Base-by-base conservation (phyloP, 192 early-diverging fungal genomes). In the Thoreauomyces humboldtii region DNA sequence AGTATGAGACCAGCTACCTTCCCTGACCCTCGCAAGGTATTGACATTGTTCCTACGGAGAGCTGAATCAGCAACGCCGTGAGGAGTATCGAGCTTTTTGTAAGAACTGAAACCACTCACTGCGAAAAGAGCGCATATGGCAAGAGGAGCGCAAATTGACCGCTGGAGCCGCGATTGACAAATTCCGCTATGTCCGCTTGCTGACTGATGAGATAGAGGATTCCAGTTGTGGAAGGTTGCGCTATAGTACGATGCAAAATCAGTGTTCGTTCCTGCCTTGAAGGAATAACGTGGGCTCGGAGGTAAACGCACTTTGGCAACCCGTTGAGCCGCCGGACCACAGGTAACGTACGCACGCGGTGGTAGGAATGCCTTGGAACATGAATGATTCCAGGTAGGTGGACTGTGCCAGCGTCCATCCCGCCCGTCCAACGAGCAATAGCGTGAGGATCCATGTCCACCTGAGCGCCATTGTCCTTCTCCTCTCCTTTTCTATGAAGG, bases 1-100 rank as follows among this genome's bases (percentile, higher is more conserved):
- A 61, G 77, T 15, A 92, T 77, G 15, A 91, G 64, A 4, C 84
- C 88, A 1, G 79, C 69, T 14, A 89, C 15, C 34, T 80, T 84
- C 6, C 74, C 61, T 11, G 84, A 78, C 1, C 66, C 58, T 34
- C 63, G 53, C 33, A 89, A 61, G 2, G 46, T 48, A 5, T 71
- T 34, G 0, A 89, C 36, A 46, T 81, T 88, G 3, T 53, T 38
- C 9, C 86, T 89, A 58, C 15, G 32, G 27, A 14, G 28, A 24
- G 38, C 51, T 36, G 47, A 3, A 38, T 36, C 15, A 31, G 37
- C 34, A 25, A 33, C 35, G 17, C 34, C 59, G 48, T 22, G 9
- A 21, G 4, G 32, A 24, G 37, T 34, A 15, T 22, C 22, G 38
- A 66, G 62, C n/a, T n/a, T n/a, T 35, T 27, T 15, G 11, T 60